Evolutionary conservation across 2,329 filamentous ascomycete species (phyloP).

Genomic region (Ophiocordyceps polyrhachis-furcata): DNA sequence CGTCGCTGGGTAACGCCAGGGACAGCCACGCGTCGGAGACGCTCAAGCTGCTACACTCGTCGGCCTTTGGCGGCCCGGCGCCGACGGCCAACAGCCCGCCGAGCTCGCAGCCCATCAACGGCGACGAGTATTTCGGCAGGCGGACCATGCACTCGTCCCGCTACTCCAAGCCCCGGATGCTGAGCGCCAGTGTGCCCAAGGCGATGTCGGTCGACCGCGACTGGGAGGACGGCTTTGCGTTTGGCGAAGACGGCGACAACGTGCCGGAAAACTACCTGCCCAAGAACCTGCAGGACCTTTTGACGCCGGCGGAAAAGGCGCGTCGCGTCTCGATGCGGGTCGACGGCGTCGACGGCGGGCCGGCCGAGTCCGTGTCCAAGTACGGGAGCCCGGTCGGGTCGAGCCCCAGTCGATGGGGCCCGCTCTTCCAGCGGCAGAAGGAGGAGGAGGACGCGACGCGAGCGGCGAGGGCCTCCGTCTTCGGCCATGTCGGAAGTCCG

Average conservation of each 20-base stretch:
- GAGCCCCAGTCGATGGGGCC: slow-evolving; percentile 42
- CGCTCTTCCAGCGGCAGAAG: slow-evolving; percentile 39
- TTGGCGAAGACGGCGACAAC: slow-evolving; percentile 54
- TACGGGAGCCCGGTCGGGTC: slow-evolving; percentile 41
- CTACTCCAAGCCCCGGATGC: slow-evolving; percentile 46
- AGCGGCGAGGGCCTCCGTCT: slow-evolving; percentile 28
- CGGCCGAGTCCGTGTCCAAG: slow-evolving; percentile 30
- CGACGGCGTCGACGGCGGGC: slow-evolving; percentile 26
- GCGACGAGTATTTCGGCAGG: slow-evolving; percentile 48
- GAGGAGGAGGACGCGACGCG: slow-evolving; percentile 33
- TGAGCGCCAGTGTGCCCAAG: slow-evolving; percentile 51
- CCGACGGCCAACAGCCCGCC: slow-evolving; percentile 27
- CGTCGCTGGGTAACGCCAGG: slow-evolving; percentile 46
- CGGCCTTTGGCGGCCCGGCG: slow-evolving; percentile 43
- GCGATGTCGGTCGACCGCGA: slow-evolving; percentile 43
- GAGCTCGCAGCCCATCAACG: slow-evolving; percentile 30
- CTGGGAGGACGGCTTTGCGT: slow-evolving; percentile 52
- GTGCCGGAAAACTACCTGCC: slow-evolving; percentile 46
- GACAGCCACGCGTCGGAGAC: slow-evolving; percentile 43
- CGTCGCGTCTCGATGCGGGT: slow-evolving; percentile 39
- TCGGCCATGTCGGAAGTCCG: slow-evolving; percentile 48
- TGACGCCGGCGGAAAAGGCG: slow-evolving; percentile 50
- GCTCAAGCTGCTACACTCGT: slow-evolving; percentile 45
- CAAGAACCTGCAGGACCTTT: slow-evolving; percentile 44
- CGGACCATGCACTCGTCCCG: slow-evolving; percentile 52